A percentile compares a stretch with the other conserved stretches of the same genome.
Conservation (phyloP, 2,329 filamentous ascomycete genomes). For the Dothistroma septosporum region DNA sequence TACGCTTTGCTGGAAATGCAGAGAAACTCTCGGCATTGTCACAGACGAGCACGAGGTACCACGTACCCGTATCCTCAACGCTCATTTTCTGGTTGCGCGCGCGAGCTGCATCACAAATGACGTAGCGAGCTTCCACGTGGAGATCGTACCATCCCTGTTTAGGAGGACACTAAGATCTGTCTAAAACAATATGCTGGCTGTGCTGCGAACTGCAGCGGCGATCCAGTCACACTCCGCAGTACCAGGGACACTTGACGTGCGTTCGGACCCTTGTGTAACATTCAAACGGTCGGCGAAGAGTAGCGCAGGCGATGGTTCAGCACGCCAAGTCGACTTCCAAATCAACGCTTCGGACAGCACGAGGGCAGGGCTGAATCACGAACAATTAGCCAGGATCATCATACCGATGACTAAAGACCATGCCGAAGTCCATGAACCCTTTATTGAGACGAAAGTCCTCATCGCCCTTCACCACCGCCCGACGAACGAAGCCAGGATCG, state of each 20-base stretch:
- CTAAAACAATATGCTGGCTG: background rate
- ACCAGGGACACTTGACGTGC: background rate
- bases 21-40: background rate
- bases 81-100: background rate
- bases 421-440: conserved; percentile 28
- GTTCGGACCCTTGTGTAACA: background rate
- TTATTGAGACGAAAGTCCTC: conserved; percentile 39
- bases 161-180: background rate
- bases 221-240: background rate
- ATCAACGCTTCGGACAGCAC: background rate
- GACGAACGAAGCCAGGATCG: conserved; percentile 34
- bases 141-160: background rate
- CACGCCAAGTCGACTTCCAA: background rate
- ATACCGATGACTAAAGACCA: conserved; percentile 19
- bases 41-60: conserved; percentile 1
- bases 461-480: conserved; percentile 37
- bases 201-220: background rate
- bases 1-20: background rate
- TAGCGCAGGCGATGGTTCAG: conserved; percentile 7
- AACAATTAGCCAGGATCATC: conserved; percentile 6
- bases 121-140: background rate
- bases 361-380: conserved; percentile 10
- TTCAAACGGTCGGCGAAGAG: background rate
- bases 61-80: background rate
- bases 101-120: background rate